A percentile compares a stretch with the other conserved stretches of the same genome.
phyloP scores from a whole-genome alignment of 1,139 yeast species.

The Yamadazyma spencermartinsiae region DNA sequence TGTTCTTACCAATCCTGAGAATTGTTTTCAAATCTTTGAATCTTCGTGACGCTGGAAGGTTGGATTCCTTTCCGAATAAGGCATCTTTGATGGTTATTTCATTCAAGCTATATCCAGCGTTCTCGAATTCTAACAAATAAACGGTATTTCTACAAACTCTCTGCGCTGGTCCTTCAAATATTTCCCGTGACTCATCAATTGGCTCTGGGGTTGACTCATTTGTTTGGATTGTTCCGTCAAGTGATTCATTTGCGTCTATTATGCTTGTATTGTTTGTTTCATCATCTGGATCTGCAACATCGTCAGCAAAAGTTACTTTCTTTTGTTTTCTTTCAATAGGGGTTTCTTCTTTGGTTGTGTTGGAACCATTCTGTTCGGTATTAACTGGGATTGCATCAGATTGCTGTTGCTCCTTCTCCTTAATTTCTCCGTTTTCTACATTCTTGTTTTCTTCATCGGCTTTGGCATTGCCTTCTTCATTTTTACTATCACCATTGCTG shows the following conservation, averaged over 20 bases:
- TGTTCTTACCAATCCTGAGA: conserved; percentile 45
- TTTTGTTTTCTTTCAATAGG: conserved; percentile 10
- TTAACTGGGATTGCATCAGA: neutral
- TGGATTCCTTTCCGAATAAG: conserved; percentile 62
- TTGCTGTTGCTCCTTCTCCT: neutral
- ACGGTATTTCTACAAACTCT: conserved; percentile 53
- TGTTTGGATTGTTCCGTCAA: conserved; percentile 7
- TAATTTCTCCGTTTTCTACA: neutral
- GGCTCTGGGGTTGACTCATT: conserved; percentile 12
- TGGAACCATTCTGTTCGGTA: neutral
- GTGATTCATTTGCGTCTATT: conserved; percentile 5
- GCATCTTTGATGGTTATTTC: conserved; percentile 34
- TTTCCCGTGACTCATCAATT: conserved; percentile 14
- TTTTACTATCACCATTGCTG: neutral
- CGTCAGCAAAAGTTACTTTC: conserved; percentile 35
- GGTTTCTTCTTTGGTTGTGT: conserved; percentile 4
- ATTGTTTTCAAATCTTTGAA: conserved; percentile 57
- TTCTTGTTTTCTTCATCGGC: neutral
- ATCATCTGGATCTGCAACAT: conserved; percentile 16
- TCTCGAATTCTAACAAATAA: conserved; percentile 48
- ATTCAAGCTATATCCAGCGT: conserved; percentile 17
- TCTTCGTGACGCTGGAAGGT: conserved; percentile 51
- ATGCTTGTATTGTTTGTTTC: conserved; percentile 14
- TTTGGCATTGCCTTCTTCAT: neutral
- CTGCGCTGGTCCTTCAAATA: conserved; percentile 67